Evolutionary conservation across 306 rosid species (phyloP).

Genomic region (Leucaena leucocephala): DNA sequence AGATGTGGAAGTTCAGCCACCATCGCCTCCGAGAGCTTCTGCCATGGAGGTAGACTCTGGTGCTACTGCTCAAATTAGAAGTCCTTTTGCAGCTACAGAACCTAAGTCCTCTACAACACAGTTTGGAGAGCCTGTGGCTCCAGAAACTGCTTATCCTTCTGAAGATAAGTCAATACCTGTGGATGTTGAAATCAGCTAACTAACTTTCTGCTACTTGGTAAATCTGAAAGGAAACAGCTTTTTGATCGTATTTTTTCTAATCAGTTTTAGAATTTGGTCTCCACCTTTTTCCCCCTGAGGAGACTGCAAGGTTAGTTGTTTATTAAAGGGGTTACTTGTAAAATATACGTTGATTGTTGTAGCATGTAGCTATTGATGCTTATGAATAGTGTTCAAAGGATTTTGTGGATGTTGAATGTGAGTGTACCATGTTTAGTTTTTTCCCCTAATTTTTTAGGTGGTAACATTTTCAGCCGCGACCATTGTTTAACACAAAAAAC

Average conservation of each 20-base stretch:
- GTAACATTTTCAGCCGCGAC: too few species aligned
- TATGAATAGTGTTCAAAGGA: neutral
- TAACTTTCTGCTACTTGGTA: conserved; percentile 26
- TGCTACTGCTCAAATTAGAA: conserved; percentile 57
- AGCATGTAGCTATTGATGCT: neutral
- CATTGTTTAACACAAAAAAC: too few species aligned
- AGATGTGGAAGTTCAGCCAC: conserved; percentile 89
- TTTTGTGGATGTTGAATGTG: too few species aligned
- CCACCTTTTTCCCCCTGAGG: neutral
- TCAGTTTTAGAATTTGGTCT: conserved; percentile 7
- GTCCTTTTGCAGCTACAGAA: conserved; percentile 59
- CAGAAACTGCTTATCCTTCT: conserved; percentile 51
- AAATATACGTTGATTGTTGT: neutral
- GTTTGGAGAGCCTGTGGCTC: conserved; percentile 56
- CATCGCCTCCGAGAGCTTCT: conserved; percentile 87
- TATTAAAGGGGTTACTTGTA: neutral
- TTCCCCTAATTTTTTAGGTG: too few species aligned
- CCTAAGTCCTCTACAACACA: conserved; percentile 46
- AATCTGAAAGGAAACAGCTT: conserved; percentile 31
- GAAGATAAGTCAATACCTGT: conserved; percentile 58
- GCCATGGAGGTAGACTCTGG: conserved; percentile 74
- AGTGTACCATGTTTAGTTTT: too few species aligned
- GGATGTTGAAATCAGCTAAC: conserved; percentile 55
- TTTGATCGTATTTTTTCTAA: conserved; percentile 10
- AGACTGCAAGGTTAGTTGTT: conserved; percentile 3